Base-by-base conservation (phyloP, 2,329 filamentous ascomycete genomes). In the Arthroderma sp. region DNA sequence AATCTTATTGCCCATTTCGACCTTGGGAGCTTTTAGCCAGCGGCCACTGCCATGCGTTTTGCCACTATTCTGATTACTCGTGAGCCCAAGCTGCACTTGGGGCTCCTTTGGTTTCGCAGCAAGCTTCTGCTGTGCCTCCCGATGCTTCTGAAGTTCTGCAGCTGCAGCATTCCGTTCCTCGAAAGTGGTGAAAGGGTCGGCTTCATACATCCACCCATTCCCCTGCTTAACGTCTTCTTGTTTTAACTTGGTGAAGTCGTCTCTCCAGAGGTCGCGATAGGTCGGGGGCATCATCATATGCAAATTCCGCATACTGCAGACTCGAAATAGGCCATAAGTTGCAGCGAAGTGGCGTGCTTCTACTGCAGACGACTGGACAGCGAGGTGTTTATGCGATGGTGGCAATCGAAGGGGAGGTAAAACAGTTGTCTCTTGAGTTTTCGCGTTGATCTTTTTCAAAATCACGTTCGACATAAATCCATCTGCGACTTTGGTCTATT, bases 301-400 rank as follows among this genome's bases (percentile, higher is more conserved):
- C 55, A 95, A 78, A 60, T 96, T 96, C 64, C 88, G 87, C 80
- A 93, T 94, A 59, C 83, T 95, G 63, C 85, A 89, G 3, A 96
- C 84, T 41, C 91, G 77, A 60, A 91, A 96, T 6, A 98, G 73
- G 2, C 81, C 84, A 65, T 93, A 96, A 0, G 88, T 85, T 3
- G 91, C 91, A 6, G 88, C 87, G 52, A 93, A 91, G 68, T 98
- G 89, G 48, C 83, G 81, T 15, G 91, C 89, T 68, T 98, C 91
- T 6, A 96, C 73, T 1, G 87, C 80, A 4, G 84, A 91, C 5
- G 84, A 75, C 59, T 85, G 81, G 43, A 74, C 71, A 27, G 85
- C 82, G 47, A 91, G 70, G 47, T 89, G 77, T 54, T 83, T 83
- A 58, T 91, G 80, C 43, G 77, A 77, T 1, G 77, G 71, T 3